Percentiles rank a stretch among this genome's conserved stretches.
These are phyloP conservation scores for Fagus crenata DNA, from an alignment of 306 rosid species.

Conservation along the genomic window DNA sequence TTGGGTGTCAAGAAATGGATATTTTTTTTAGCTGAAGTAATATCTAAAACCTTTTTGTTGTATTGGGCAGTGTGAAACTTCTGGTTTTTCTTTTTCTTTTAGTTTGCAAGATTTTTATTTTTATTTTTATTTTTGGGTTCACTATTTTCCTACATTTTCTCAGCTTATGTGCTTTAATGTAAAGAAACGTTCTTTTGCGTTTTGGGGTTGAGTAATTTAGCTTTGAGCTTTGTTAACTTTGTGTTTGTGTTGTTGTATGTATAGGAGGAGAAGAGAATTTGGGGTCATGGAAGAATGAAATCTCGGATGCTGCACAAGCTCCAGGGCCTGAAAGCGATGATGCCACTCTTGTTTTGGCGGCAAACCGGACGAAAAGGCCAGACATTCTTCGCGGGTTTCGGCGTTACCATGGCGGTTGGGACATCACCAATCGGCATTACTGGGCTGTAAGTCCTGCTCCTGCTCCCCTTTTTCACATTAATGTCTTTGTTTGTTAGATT, in stretches of 20 bases:
- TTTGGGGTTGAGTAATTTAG: slow-evolving; percentile 10
- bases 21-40: background rate
- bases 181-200: background rate
- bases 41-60: background rate
- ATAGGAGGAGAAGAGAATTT: slow-evolving; percentile 58
- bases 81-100: background rate
- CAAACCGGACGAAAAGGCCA: slow-evolving; percentile 75
- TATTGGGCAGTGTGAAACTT: too few species aligned
- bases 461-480: slow-evolving; percentile 14
- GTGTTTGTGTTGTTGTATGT: background rate
- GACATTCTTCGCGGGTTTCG: slow-evolving; percentile 69
- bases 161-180: slow-evolving; percentile 4
- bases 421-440: slow-evolving; percentile 70
- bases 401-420: slow-evolving; percentile 85
- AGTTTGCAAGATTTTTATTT: slow-evolving; percentile 1
- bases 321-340: slow-evolving; percentile 56
- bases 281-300: slow-evolving; percentile 73
- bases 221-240: slow-evolving; percentile 12
- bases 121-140: background rate
- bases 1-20: slow-evolving; percentile 21
- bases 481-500: background rate
- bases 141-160: background rate
- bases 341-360: slow-evolving; percentile 68
- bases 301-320: slow-evolving; percentile 51
- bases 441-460: slow-evolving; percentile 81